Percentiles rank a stretch among this genome's conserved stretches.
These are phyloP conservation scores for Xylariaceae sp. DNA, from an alignment of 2,329 filamentous ascomycete species.

Conservation along the genomic window DNA sequence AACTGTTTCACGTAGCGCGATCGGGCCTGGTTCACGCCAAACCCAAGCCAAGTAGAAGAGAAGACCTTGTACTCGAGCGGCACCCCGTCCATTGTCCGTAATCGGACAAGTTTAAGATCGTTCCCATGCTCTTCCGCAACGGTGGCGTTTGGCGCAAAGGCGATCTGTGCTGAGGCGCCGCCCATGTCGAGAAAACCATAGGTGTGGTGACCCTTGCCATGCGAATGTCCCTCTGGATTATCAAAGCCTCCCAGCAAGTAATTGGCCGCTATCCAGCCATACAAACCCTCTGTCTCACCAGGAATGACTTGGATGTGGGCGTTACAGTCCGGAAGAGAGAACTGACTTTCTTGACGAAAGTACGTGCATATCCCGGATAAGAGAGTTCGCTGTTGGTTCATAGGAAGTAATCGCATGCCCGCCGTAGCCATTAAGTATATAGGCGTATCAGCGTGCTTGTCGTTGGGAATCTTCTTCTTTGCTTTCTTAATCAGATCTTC, in stretches of 20 bases:
- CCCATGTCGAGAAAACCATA: constrained; percentile 99
- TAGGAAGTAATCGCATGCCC: constrained; percentile 86
- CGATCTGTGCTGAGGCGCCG: constrained; percentile 95
- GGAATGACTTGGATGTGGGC: constrained; percentile 93
- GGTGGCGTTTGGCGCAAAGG: constrained; percentile 92
- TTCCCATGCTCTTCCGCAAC: constrained; percentile 89
- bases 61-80: constrained; percentile 87
- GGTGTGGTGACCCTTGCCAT: constrained; percentile 89
- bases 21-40: constrained; percentile 93
- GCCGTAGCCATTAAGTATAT: constrained; percentile 96
- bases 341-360: constrained; percentile 76
- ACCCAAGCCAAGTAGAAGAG: constrained; percentile 95
- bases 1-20: constrained; percentile 82
- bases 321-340: constrained; percentile 87
- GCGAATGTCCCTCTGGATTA: constrained; percentile 72
- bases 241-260: constrained; percentile 94
- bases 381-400: constrained; percentile 73
- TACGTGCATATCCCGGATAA: constrained; percentile 84
- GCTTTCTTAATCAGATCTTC: constrained; percentile 82
- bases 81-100: constrained; percentile 82
- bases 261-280: constrained; percentile 97
- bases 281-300: constrained; percentile 93
- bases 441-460: constrained; percentile 82
- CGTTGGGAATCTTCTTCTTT: constrained; percentile 74
- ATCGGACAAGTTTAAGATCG: constrained; percentile 83